Base-by-base conservation (phyloP, 352 stramenopile genomes). In the Globisporangium apiculatum region DNA sequence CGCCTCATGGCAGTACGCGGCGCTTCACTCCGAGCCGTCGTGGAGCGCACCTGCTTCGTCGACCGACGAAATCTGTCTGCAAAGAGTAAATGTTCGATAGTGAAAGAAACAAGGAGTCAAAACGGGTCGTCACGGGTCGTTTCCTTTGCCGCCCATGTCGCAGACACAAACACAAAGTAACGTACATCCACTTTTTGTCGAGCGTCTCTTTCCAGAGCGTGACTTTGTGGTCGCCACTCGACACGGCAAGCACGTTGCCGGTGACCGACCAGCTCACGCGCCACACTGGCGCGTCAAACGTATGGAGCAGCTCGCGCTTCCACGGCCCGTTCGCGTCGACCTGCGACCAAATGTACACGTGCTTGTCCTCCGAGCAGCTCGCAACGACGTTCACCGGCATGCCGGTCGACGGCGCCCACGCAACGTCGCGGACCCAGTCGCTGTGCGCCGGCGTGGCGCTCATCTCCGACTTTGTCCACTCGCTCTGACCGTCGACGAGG, bases 251-350 rank as follows among this genome's bases (percentile, higher is more conserved):
- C 51, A 99, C 92, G 68, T 98, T 98, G 53, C 96, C 97, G 24
- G 96, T 99, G 58, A 99, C 78, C 51, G 87, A 98, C 97, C 97
- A 99, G 81, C 89, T 99, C 52, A 99, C 88, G 68, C 96, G 92
- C 97, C 97, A 99, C 51, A 99, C 96, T 0, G 97, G 94, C 47
- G 91, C 91, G 48, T 98, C 87, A 65, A 99, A 99, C 43, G 76
- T 89, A 62, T 98, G 80, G 62, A 99, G 79, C 55, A 98, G 64
- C 43, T 91, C 89, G 49, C 90, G 82, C 68, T 90, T 97, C 96
- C 96, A 99, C 41, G 65, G 66, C 14, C 65, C 73, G 56, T 84
- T 69, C 51, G 78, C 76, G 14, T 76, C 79, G 37, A 61, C 79
- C 72, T 97, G 89, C 51, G 91, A 98, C 97, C 97, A 99, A 68